Conservation (phyloP, 345 rosid genomes). For the Salix koriyanagi region DNA sequence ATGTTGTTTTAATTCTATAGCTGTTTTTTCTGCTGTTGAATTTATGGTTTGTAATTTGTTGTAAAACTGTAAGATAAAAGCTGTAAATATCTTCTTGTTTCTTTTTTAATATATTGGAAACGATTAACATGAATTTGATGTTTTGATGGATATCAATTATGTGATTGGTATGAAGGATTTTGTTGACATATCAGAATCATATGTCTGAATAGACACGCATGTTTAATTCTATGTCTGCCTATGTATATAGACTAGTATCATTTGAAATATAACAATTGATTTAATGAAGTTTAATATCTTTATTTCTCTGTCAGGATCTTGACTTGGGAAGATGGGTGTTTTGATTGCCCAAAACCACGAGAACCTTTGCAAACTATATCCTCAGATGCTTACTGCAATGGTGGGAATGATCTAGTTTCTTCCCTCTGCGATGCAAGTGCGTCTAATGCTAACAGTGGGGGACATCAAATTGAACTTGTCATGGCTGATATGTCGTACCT, state of each 20-base stretch:
- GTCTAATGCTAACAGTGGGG: conserved; percentile 20
- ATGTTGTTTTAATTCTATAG: not conserved
- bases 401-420: conserved; percentile 18
- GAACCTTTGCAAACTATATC: conserved; percentile 12
- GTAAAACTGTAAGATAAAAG: too few species aligned
- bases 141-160: not conserved
- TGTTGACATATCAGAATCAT: not conserved
- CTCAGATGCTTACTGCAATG: conserved; percentile 12
- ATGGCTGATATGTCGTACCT: conserved; percentile 39
- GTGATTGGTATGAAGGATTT: not conserved
- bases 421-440: conserved; percentile 14
- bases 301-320: conserved; percentile 34
- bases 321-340: conserved; percentile 61
- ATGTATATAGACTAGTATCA: not conserved
- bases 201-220: not conserved
- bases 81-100: too few species aligned
- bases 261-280: not conserved
- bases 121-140: not conserved
- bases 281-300: not conserved
- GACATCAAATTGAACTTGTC: conserved; percentile 23
- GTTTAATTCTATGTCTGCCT: not conserved
- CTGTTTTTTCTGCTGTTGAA: not conserved
- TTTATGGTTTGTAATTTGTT: too few species aligned
- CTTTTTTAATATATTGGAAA: too few species aligned
- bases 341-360: conserved; percentile 34